Percentiles rank a stretch among this genome's conserved stretches.
Conservation (phyloP, 2,329 filamentous ascomycete genomes). For the Nectriaceae sp. region DNA sequence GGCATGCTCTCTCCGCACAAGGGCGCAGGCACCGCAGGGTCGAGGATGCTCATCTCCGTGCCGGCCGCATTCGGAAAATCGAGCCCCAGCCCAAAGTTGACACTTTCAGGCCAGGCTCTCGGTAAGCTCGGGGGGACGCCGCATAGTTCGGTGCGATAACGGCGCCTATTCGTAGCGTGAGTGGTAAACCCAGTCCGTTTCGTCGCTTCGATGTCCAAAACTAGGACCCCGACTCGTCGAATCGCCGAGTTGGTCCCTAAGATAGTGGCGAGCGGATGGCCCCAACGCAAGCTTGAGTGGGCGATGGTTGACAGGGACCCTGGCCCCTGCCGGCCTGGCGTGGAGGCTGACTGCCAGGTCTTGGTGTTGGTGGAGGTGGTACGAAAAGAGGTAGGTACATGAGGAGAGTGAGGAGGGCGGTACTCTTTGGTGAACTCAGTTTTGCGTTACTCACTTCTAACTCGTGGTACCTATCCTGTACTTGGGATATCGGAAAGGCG, state of each 20-base stretch:
- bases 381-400: background rate
- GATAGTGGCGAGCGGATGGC: constrained; percentile 5
- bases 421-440: background rate
- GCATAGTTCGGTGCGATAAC: background rate
- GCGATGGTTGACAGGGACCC: constrained; percentile 16
- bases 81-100: background rate
- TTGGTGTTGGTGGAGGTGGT: background rate
- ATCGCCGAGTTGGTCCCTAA: background rate
- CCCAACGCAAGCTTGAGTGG: constrained; percentile 13
- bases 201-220: background rate
- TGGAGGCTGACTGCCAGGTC: background rate
- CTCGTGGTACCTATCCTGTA: no score
- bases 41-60: background rate
- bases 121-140: background rate
- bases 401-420: background rate
- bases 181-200: background rate
- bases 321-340: constrained; percentile 6
- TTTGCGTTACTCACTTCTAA: no score
- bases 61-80: background rate
- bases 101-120: background rate
- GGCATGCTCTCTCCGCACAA: constrained; percentile 25
- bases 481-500: no score
- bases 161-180: background rate
- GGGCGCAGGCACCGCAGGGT: background rate
- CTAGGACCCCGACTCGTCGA: background rate